A percentile compares a stretch with the other conserved stretches of the same genome.
These are phyloP conservation scores for Russula earlei DNA, from an alignment of 768 basidiomycete genomes.

Conservation along the genomic window DNA sequence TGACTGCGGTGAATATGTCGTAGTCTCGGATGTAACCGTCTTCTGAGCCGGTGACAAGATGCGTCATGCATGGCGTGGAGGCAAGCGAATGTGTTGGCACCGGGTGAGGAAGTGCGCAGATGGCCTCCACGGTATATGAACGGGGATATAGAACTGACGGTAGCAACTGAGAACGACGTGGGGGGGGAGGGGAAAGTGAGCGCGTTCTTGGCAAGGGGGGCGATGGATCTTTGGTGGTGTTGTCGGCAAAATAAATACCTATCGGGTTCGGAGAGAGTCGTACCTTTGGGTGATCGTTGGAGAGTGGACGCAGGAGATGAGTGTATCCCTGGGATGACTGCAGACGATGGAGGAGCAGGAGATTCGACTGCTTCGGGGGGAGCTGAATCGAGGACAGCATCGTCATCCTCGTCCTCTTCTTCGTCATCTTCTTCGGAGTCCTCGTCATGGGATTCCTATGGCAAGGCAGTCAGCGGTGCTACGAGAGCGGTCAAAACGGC, in stretches of 20 bases:
- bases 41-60: constrained; percentile 83
- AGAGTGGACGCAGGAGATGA: constrained; percentile 22
- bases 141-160: constrained; percentile 34
- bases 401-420: constrained; percentile 39
- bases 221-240: constrained; percentile 23
- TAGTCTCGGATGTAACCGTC: constrained; percentile 92
- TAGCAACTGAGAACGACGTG: constrained; percentile 40
- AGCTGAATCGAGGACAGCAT: constrained; percentile 38
- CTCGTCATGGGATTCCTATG: constrained; percentile 21
- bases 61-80: constrained; percentile 76
- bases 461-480: not conserved
- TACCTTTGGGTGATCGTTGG: constrained; percentile 15
- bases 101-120: constrained; percentile 86
- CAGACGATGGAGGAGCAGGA: constrained; percentile 28
- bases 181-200: constrained; percentile 39
- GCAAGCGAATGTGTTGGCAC: constrained; percentile 84
- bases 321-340: constrained; percentile 26
- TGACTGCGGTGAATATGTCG: constrained; percentile 82
- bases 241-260: not conserved
- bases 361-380: constrained; percentile 24
- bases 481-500: constrained; percentile 17
- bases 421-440: constrained; percentile 29
- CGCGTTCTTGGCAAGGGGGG: constrained; percentile 34
- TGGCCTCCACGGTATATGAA: constrained; percentile 79
- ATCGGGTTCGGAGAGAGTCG: not conserved